Base-by-base conservation (phyloP, 2,329 filamentous ascomycete genomes). In the Magnaporthales sp. region DNA sequence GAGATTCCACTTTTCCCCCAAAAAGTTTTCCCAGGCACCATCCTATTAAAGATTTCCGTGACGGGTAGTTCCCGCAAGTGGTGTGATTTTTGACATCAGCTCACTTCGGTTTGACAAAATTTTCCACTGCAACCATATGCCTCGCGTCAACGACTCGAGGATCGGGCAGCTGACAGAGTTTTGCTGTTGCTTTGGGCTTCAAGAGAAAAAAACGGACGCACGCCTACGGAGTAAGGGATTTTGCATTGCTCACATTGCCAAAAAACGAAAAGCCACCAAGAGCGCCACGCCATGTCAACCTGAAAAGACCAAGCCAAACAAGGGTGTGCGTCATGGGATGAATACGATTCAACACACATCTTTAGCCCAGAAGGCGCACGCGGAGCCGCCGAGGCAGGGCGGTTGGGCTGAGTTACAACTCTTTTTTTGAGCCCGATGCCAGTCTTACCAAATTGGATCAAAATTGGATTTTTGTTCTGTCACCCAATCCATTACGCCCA, bases 1-100 rank as follows among this genome's bases (percentile, higher is more conserved):
- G 70, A 72, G 69, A 71, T 71, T 68, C 70, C 70, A 71, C 70
- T 70, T 70, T 69, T 70, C 51, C 51, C 51, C n/a, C 51, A 56
- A 26, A 56, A 9, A n/a, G n/a, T n/a, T n/a, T 26, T 56, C 24
- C 51, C 51, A 56, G n/a, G 51, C 24, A 26, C 32, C 32, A 46
- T 46, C 32, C 32, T 46, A 46, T 46, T 46, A 46, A 46, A 46
- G 32, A 46, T 46, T 46, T 19, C 32, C 32, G 13, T 24, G 51
- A 26, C 10, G 51, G 51, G 19, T 9, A 3, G 51, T 56, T 56
- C 51, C 51, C 51, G 51, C 51, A 56, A 56, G 51, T 56, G 51
- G 51, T 56, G 22, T 56, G 51, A 56, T 56, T 22, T 56, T 56
- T 22, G 13, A 56, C 51, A 56, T 56, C 51, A 56, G 51, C 51